phyloP scores from a whole-genome alignment of 1,284 basidiomycete species.

The Mycosarcoma mackinlayi region DNA sequence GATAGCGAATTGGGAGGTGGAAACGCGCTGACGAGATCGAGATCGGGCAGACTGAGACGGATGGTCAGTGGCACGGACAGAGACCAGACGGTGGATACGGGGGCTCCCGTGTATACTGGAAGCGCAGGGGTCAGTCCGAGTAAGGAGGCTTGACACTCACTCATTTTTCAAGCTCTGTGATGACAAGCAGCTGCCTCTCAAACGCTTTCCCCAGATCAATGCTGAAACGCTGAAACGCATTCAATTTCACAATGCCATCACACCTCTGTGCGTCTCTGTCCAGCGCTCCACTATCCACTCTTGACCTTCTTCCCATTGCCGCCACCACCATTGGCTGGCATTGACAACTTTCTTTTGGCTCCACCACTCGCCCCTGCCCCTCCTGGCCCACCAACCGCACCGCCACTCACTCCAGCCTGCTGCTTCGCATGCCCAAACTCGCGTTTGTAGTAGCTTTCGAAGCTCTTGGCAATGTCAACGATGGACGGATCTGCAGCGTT shows the following conservation, averaged over 20 bases:
- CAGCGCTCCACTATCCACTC: conserved; percentile 12
- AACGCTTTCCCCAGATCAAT: too few relatives aligned
- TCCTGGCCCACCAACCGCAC: conserved; percentile 4
- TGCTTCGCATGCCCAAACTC: conserved; percentile 50
- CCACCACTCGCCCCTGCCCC: not conserved
- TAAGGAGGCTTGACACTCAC: not conserved
- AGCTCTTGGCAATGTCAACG: conserved; percentile 70
- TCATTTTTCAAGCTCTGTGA: too few relatives aligned
- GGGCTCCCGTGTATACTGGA: not conserved
- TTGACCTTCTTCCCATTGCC: conserved; percentile 36
- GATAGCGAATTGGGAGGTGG: not conserved
- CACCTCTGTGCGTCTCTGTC: too few relatives aligned
- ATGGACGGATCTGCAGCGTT: conserved; percentile 84
- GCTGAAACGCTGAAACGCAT: too few relatives aligned
- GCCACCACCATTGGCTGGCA: not conserved
- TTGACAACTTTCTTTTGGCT: conserved; percentile 17
- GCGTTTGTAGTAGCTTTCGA: conserved; percentile 67
- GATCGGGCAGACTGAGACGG: conserved; percentile 14
- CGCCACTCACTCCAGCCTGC: conserved; percentile 24
- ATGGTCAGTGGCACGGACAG: conserved; percentile 1
- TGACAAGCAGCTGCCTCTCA: not conserved
- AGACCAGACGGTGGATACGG: not conserved
- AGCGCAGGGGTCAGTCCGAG: not conserved
- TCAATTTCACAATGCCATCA: not conserved
- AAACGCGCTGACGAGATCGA: conserved; percentile 7